Base-by-base conservation (phyloP, 768 basidiomycete genomes). In the Porphyrellus cyaneotinctus region DNA sequence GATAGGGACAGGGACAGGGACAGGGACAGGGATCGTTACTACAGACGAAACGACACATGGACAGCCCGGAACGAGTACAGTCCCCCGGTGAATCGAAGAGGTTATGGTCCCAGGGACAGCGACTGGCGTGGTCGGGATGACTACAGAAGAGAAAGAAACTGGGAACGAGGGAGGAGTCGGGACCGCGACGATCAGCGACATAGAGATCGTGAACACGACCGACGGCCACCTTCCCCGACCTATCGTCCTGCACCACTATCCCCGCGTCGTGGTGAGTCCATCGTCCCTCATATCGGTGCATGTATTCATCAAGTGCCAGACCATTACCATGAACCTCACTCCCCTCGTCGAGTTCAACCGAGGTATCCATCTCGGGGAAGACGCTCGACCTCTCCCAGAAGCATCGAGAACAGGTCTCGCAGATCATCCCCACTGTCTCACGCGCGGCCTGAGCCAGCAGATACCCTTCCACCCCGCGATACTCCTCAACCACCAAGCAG, bases 231-330 rank as follows among this genome's bases (percentile, higher is more conserved):
- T 23, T 57, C 64, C 8, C 58, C 65, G n/a, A 35, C 10, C 13
- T 60, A 62, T 50, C 58, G 53, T 32, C 54, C 62, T 33, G 56
- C 51, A 44, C 59, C 58, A 37, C 17, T 45, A 30, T 67, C 65
- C 4, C 65, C 65, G 7, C 66, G 63, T 18, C 61, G 63, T 35
- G 66, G 65, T 67, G 56, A 58, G 65, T 46, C 35, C 15, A 9
- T 30, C 11, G 15, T 20, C 32, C 5, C 12, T 33, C 26, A 2
- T 47, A 30, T 45, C 15, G 43, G 31, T 4, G 11, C 26, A 24
- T 24, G 6, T 32, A 13, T 28, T 59, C 28, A 56, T 18, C 9
- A 36, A 4, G 22, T 26, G 24, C n/a, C 23, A 65, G 64, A 65
- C 20, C n/a, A 57, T 49, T 50, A 57, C 15, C 36, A 28, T 2